Percentiles rank a stretch among this genome's conserved stretches.
Evolutionary conservation across 495 filamentous ascomycete species (phyloP).

Genomic region (Podospora pseudoanserina): DNA sequence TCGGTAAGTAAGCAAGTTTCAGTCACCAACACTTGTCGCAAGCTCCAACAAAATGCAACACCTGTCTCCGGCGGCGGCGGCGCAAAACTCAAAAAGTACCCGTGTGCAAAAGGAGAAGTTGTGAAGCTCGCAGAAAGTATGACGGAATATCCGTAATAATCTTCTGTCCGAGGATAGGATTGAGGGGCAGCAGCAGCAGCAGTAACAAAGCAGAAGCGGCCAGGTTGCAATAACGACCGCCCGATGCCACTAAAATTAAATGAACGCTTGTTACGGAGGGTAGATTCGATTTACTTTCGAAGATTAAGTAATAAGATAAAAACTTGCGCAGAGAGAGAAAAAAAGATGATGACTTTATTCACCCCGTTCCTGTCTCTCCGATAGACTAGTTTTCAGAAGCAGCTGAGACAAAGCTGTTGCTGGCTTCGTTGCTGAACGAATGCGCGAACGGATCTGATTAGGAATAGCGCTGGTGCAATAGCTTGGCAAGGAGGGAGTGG

Average conservation of each 20-base stretch:
- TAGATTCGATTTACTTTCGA: too few relatives aligned
- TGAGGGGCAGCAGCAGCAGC: not conserved
- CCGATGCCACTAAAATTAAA: not conserved
- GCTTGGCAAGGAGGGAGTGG: not conserved
- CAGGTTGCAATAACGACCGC: slow-evolving; percentile 13
- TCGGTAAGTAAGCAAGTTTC: too few relatives aligned
- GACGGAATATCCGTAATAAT: not conserved
- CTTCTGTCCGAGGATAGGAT: too few relatives aligned
- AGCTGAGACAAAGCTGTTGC: not conserved
- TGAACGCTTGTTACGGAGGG: not conserved
- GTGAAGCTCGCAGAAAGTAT: not conserved
- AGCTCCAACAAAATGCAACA: too few relatives aligned
- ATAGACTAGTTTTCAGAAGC: not conserved
- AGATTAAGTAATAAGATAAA: too few relatives aligned
- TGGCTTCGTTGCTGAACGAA: not conserved
- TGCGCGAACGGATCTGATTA: not conserved
- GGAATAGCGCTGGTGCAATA: not conserved
- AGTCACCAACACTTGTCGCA: too few relatives aligned
- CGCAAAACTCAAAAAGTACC: too few relatives aligned
- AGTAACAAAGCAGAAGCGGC: slow-evolving; percentile 11
- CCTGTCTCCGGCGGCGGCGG: too few relatives aligned
- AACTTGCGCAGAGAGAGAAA: too few relatives aligned
- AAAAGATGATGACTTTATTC: too few relatives aligned
- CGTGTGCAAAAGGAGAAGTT: too few relatives aligned
- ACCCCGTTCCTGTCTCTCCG: too few relatives aligned